Base-by-base conservation (phyloP, 1,284 basidiomycete species). In the Heterobasidion parviporum region DNA sequence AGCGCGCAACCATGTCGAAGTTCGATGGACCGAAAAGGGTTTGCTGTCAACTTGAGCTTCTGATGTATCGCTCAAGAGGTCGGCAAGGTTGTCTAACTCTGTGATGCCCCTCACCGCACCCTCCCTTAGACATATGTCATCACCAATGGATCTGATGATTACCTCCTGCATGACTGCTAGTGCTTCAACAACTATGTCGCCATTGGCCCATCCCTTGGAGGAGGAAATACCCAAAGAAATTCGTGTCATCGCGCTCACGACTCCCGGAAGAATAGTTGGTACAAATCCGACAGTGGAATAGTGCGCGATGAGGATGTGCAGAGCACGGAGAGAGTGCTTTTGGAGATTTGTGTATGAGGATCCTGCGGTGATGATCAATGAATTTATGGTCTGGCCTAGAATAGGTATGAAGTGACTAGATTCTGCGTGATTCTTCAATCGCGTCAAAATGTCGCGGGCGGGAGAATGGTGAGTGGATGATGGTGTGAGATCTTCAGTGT, bases 371-470 rank as follows among this genome's bases (percentile, higher is more conserved):
- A 67, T 69, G 51, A 95, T 73, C 9, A 94, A 73, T 2, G 85
- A 79, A 59, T 90, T 84, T 53, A 96, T 70, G 2, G 87, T 91
- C 68, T 92, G 89, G 10, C 93, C 94, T 36, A 95, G 72, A 35
- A 95, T 77, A 2, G 94, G 88, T 43, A 88, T 72, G 62, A 92
- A 85, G 54, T 68, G 77, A 55, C 65, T 60, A 38, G 70, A 72
- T 52, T 74, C 76, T 1, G 80, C 70, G 57, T 81, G 78, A 53
- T 72, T 64, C 65, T 76, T 68, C 57, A 83, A 69, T 60, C 74
- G 66, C 46, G 70, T 60, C 44, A 81, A 64, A 14, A 59, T 59
- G 14, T 41, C 50, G 2, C 15, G 33, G 2, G 62, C 63, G 54
- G 79, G 77, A 6, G 69, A 65, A 66, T 62, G 41, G 54, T 59